phyloP scores from a whole-genome alignment of 352 stramenopile species.

The Thalassiosira livingstoniorum region DNA sequence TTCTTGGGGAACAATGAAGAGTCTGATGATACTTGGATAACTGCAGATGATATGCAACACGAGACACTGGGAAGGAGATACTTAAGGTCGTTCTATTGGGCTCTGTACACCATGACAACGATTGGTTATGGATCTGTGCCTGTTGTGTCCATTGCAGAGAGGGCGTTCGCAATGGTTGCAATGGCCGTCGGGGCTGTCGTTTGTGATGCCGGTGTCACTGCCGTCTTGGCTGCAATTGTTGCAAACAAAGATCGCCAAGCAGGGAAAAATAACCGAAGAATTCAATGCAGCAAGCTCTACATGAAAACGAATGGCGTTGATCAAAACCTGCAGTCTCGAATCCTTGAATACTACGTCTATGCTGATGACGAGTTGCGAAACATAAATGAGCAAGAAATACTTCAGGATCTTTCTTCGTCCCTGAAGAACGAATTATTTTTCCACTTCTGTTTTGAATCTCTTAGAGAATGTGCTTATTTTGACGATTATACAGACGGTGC shows the following conservation, averaged over 20 bases:
- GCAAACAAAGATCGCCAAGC: slow-evolving; percentile 72
- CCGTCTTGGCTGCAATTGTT: slow-evolving; percentile 71
- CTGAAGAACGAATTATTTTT: slow-evolving; percentile 61
- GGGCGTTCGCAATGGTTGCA: slow-evolving; percentile 66
- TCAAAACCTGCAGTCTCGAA: slow-evolving; percentile 31
- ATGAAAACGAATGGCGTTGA: slow-evolving; percentile 59
- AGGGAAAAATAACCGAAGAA: slow-evolving; percentile 68
- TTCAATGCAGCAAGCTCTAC: slow-evolving; percentile 71
- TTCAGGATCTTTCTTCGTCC: slow-evolving; percentile 58
- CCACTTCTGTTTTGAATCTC: slow-evolving; percentile 62
- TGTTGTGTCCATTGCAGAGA: slow-evolving; percentile 66
- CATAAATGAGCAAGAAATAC: slow-evolving; percentile 63
- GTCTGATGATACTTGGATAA: slow-evolving; percentile 44
- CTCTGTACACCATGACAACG: slow-evolving; percentile 74
- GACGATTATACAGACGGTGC: slow-evolving; percentile 61
- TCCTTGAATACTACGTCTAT: slow-evolving; percentile 70
- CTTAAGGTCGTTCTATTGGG: slow-evolving; percentile 76
- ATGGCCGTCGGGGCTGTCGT: slow-evolving; percentile 76
- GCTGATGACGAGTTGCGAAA: slow-evolving; percentile 67
- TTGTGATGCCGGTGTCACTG: slow-evolving; percentile 78
- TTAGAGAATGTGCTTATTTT: slow-evolving; percentile 66
- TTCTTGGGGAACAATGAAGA: slow-evolving; percentile 50
- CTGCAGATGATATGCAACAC: slow-evolving; percentile 49
- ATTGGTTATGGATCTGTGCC: slow-evolving; percentile 77
- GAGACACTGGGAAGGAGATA: slow-evolving; percentile 51